Base-by-base conservation (phyloP, 208 protist species). In the Leishmania lainsoni region DNA sequence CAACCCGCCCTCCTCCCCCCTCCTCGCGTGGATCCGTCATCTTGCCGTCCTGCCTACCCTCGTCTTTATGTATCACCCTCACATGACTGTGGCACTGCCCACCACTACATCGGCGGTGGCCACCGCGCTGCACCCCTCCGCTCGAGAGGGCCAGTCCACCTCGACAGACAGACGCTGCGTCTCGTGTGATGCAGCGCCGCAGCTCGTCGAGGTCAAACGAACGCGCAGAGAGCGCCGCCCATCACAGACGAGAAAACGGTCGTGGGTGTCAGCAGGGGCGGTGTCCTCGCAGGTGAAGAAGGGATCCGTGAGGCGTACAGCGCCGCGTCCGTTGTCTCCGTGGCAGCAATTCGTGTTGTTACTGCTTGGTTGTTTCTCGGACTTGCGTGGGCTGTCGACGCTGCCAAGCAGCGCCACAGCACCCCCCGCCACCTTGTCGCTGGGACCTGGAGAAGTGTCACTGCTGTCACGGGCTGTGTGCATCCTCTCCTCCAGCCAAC, bases 401-500 rank as follows among this genome's bases (percentile, higher is more conserved):
- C 29, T 42, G 63, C 32, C 63, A 69, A 29, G n/a, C 63, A 45
- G 32, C n/a, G 32, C 63, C 32, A 75, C 32, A 17, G 16, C 70
- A 51, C n/a, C 42, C 26, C 52, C 9, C 8, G 70, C 51, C 32
- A 49, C 22, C 42, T 75, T 45, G 22, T 48, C 22, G 73, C 14
- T 29, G 54, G 8, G 16, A 9, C 54, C 54, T 39, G 26, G 68
- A 32, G 69, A 51, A 26, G 32, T 4, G 17, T 20, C 48, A 16
- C 39, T 59, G 29, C 29, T 49, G 56, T 58, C 73, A 42, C 6
- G 9, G 51, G 35, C 22, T 1, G 73, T 0, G n/a, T 49, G 56
- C 48, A 48, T 70, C 32, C 35, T 52, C 6, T 58, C 48, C 12
- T 58, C 52, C 14, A 85, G 81, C 81, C 81, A 85, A 45, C 81